Base-by-base conservation (phyloP, 306 rosid genomes). In the Senna siamea region DNA sequence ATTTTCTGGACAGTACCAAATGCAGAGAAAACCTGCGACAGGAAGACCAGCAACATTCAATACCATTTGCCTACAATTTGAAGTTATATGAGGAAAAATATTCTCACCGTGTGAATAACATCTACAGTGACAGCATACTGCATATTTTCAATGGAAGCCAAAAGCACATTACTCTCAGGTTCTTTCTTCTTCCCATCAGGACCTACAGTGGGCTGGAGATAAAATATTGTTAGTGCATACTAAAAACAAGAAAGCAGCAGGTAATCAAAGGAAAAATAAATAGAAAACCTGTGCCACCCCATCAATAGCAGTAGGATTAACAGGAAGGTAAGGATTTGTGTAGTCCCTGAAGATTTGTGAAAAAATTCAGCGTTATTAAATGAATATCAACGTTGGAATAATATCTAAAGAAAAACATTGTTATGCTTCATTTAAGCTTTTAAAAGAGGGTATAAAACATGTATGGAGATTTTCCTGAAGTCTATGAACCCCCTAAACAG, bases 61-160 rank as follows among this genome's bases (percentile, higher is more conserved):
- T 52, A 78, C 58, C 61, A 72, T 44, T 60, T 67, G 80, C 56
- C 65, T 37, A 37, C 19, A 61, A 18, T 35, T 61, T 51, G 37
- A 78, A 65, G 63, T 47, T 12, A 19, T 41, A 46, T 1, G 12
- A 19, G 62, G 43, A 70, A 47, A 44, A 5, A 38, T 52, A 54
- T 28, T 54, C 94, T 73, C 58, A 92, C 96, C 17, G 96, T 88
- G 89, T 89, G 90, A 80, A 92, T 84, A 70, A 92, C 96, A 35
- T 92, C 98, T 70, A 92, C 98, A 26, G 96, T 92, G 56, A 92
- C 94, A 80, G 96, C 98, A 86, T 89, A 92, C 84, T 92, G 98
- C 98, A 92, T 92, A 82, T 92, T 92, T 79, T 92, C 98, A 72
- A 92, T 92, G 68, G 96, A 92, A 62, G 98, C 98, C 57, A 92